Evolutionary conservation across 805 yeast genomes (phyloP).

Genomic region (Phaffomyces opuntiae): DNA sequence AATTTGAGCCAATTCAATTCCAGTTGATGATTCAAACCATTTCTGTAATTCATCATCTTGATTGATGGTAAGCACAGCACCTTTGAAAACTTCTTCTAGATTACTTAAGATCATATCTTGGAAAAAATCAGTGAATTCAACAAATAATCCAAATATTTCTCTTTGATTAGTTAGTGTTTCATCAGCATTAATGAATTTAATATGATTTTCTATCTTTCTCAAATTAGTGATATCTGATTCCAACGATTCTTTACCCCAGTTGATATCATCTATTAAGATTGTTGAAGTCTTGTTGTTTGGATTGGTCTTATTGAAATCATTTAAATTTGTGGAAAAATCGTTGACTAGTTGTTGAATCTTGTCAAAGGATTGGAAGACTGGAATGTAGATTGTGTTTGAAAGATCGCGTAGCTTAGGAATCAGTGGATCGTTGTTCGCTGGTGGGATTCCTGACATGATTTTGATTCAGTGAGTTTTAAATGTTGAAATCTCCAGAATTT

Average conservation of each 20-base stretch:
- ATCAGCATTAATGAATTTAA: constrained; percentile 8
- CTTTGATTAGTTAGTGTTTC: constrained; percentile 7
- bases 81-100: constrained; percentile 4
- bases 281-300: background rate
- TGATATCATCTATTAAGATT: constrained; percentile 2
- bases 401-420: constrained; percentile 3
- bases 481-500: background rate
- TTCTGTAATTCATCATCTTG: background rate
- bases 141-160: constrained; percentile 6
- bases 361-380: constrained; percentile 3
- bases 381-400: constrained; percentile 4
- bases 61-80: background rate
- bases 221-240: constrained; percentile 2
- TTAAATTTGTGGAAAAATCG: background rate
- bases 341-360: constrained; percentile 2
- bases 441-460: constrained; percentile 3
- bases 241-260: constrained; percentile 6
- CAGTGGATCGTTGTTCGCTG: constrained; percentile 6
- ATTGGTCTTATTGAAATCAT: background rate
- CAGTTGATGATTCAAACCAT: background rate
- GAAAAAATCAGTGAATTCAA: constrained; percentile 7
- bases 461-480: background rate
- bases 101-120: constrained; percentile 7
- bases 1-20: background rate
- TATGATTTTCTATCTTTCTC: constrained; percentile 3